Evolutionary conservation across 257 asterid species (phyloP).

Genomic region (Ballota nigra): DNA sequence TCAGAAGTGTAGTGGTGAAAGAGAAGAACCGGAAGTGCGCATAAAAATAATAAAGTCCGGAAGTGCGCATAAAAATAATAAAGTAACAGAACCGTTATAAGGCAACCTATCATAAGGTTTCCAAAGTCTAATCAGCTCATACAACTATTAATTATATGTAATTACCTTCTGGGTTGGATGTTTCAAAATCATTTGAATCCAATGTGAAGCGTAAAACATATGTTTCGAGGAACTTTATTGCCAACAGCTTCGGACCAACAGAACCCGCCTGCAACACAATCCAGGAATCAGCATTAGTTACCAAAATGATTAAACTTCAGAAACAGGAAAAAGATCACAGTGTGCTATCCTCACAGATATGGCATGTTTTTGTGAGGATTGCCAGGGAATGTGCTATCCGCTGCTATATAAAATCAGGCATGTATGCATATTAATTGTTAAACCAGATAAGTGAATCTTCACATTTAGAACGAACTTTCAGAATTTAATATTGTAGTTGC

Average conservation of each 20-base stretch:
- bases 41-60: no score
- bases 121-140: slow-evolving; percentile 8
- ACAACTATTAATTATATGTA: background rate
- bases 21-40: slow-evolving; percentile 8
- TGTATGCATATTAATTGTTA: background rate
- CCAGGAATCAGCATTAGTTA: slow-evolving; percentile 20
- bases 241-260: slow-evolving; percentile 76
- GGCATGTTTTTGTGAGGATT: background rate
- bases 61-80: background rate
- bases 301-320: slow-evolving; percentile 12
- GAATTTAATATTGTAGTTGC: background rate
- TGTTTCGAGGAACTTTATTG: slow-evolving; percentile 73
- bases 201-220: slow-evolving; percentile 63
- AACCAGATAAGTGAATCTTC: background rate
- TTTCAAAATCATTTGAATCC: slow-evolving; percentile 59
- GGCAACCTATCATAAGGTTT: slow-evolving; percentile 19
- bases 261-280: slow-evolving; percentile 59
- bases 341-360: slow-evolving; percentile 1
- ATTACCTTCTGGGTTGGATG: slow-evolving; percentile 61
- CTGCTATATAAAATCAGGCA: background rate
- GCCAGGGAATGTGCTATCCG: background rate
- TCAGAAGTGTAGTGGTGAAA: slow-evolving; percentile 9
- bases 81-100: background rate
- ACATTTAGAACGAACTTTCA: slow-evolving; percentile 13
- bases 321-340: slow-evolving; percentile 16